Conservation (phyloP, 2,329 filamentous ascomycete species). For the Diaporthe australafricana region DNA sequence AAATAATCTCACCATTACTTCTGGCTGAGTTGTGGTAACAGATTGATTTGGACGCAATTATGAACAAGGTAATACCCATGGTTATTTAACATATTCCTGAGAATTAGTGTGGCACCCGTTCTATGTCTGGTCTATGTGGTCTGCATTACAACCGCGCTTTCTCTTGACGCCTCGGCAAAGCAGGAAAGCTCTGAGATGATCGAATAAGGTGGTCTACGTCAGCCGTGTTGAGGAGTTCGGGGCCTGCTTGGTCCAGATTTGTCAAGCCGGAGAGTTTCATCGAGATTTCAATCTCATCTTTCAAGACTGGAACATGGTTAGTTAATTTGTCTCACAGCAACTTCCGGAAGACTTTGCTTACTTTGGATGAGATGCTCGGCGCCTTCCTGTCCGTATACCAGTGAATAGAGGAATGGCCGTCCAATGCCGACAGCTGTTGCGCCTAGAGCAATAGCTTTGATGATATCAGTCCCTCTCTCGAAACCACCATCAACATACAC, state of each 20-base stretch:
- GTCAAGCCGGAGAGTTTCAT: conserved; percentile 29
- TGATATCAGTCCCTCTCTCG: conserved; percentile 64
- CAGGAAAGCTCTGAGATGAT: background rate
- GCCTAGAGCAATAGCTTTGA: conserved; percentile 66
- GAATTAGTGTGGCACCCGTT: no score
- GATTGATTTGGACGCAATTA: no score
- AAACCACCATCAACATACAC: conserved; percentile 67
- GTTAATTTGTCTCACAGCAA: accelerated
- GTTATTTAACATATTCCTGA: no score
- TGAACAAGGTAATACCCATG: no score
- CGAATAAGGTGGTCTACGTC: conserved; percentile 24
- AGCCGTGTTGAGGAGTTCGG: conserved; percentile 27
- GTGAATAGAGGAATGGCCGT: conserved; percentile 25
- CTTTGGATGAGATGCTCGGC: conserved; percentile 24
- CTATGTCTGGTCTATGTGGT: background rate
- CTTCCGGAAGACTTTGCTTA: background rate
- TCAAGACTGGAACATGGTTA: background rate
- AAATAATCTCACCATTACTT: no score
- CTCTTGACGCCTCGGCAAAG: background rate
- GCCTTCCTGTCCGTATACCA: conserved; percentile 29
- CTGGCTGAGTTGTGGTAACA: no score
- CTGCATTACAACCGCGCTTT: background rate
- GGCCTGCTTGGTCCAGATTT: conserved; percentile 25
- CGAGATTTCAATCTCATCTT: conserved; percentile 28
- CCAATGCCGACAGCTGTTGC: conserved; percentile 66